Percentiles rank a stretch among this genome's conserved stretches.
Conservation (phyloP, 2,329 filamentous ascomycete genomes). For the Dissoconium aciculare region DNA sequence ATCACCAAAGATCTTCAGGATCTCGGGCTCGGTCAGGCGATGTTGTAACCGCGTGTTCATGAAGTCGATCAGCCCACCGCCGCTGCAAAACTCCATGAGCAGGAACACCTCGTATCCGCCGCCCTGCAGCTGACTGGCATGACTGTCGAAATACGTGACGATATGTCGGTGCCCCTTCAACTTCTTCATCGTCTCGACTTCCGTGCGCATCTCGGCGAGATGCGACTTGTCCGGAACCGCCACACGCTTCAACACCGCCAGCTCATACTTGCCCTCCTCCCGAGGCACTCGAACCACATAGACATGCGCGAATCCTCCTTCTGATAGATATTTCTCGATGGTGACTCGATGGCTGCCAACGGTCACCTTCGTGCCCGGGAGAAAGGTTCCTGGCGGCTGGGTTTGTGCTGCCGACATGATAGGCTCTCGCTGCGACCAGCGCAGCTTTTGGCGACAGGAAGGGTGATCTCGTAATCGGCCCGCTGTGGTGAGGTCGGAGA, state of each 20-base stretch:
- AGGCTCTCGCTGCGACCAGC: too few species aligned
- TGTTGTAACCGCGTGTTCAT: slow-evolving; percentile 98
- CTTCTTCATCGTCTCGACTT: slow-evolving; percentile 99
- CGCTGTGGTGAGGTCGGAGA: too few species aligned
- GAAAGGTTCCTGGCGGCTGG: slow-evolving; percentile 57
- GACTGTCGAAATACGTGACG: slow-evolving; percentile 95
- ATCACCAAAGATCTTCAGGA: slow-evolving; percentile 90
- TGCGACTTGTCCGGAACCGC: slow-evolving; percentile 93
- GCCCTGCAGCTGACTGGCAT: slow-evolving; percentile 82
- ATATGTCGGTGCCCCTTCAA: slow-evolving; percentile 92
- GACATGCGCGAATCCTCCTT: slow-evolving; percentile 95
- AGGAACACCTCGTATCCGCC: slow-evolving; percentile 96
- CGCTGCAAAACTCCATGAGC: slow-evolving; percentile 94
- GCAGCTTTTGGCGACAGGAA: too few species aligned
- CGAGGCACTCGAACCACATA: slow-evolving; percentile 82
- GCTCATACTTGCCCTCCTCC: slow-evolving; percentile 60
- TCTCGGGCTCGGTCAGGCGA: slow-evolving; percentile 91
- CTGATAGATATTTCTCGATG: slow-evolving; percentile 93
- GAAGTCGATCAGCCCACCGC: slow-evolving; percentile 93
- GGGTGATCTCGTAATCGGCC: too few species aligned
- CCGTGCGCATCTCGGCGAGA: slow-evolving; percentile 87
- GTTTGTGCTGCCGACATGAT: neutral
- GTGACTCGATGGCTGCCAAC: slow-evolving; percentile 83
- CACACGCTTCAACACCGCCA: slow-evolving; percentile 82
- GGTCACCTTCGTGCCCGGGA: slow-evolving; percentile 89